phyloP scores from a whole-genome alignment of 1,284 basidiomycete genomes.

The Pyrrhoderma noxium region DNA sequence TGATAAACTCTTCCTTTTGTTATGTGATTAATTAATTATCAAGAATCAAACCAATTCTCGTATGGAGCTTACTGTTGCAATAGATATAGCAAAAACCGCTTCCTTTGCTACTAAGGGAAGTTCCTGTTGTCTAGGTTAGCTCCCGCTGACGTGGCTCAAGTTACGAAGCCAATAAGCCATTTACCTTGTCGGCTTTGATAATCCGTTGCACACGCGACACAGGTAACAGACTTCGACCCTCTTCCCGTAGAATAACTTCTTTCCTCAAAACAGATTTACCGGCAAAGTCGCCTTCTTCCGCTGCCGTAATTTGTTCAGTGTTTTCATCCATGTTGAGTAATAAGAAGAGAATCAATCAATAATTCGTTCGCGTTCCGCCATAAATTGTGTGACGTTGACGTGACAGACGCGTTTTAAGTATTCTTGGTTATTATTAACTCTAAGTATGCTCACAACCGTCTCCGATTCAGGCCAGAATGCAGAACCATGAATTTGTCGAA shows the following conservation, averaged over 20 bases:
- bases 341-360: too few species aligned
- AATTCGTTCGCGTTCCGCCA: too few species aligned
- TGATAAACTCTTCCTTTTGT: conserved; percentile 60
- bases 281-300: too few species aligned
- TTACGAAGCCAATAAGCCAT: too few species aligned
- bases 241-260: conserved; percentile 28
- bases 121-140: conserved; percentile 40
- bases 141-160: not conserved
- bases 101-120: conserved; percentile 66
- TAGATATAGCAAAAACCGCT: conserved; percentile 62
- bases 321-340: too few species aligned
- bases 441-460: too few species aligned
- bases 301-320: too few species aligned
- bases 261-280: too few species aligned
- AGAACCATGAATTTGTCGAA: conserved; percentile 42
- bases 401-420: too few species aligned
- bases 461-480: not conserved
- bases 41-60: too few species aligned
- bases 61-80: conserved; percentile 43
- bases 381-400: too few species aligned
- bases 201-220: conserved; percentile 71
- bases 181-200: conserved; percentile 70
- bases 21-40: not conserved
- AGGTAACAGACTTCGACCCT: conserved; percentile 62
- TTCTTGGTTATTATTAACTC: too few species aligned